Conservation (phyloP, 2,329 filamentous ascomycete species). For the Myriosclerotinia curreyana region DNA sequence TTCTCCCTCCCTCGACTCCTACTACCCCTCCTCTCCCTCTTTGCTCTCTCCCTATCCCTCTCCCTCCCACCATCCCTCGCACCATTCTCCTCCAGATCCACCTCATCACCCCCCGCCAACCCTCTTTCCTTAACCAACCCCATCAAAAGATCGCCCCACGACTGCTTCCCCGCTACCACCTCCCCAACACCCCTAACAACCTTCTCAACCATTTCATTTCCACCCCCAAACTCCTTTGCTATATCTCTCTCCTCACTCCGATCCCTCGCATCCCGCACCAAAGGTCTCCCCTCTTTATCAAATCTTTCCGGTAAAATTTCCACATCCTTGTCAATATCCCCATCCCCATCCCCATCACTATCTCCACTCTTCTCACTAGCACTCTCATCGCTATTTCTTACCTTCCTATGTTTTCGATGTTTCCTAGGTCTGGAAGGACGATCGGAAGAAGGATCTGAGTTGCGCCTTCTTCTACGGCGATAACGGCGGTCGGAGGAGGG, state of each 20-base stretch:
- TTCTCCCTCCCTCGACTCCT: conserved; percentile 8
- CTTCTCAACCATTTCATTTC: conserved; percentile 36
- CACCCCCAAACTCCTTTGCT: conserved; percentile 19
- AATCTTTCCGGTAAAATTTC: conserved; percentile 37
- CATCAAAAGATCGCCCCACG: conserved; percentile 36
- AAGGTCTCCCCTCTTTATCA: conserved; percentile 33
- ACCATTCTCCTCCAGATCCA: not conserved
- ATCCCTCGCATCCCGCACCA: not conserved
- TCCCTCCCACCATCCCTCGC: not conserved
- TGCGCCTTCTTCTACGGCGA: conserved; percentile 28
- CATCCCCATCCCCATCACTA: conserved; percentile 13
- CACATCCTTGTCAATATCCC: conserved; percentile 19
- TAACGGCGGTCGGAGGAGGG: conserved; percentile 22
- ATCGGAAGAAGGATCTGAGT: conserved; percentile 37
- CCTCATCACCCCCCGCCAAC: not conserved
- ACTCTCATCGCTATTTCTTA: conserved; percentile 24
- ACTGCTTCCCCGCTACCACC: conserved; percentile 36
- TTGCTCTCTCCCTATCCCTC: not conserved
- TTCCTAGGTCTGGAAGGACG: conserved; percentile 30
- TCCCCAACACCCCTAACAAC: conserved; percentile 33
- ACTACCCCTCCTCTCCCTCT: not conserved
- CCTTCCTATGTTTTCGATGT: conserved; percentile 28
- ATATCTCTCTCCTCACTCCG: conserved; percentile 6
- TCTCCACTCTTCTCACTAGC: conserved; percentile 23
- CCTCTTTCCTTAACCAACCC: conserved; percentile 31